phyloP scores from a whole-genome alignment of 2,329 filamentous ascomycete species.

The Neurospora crassa region DNA sequence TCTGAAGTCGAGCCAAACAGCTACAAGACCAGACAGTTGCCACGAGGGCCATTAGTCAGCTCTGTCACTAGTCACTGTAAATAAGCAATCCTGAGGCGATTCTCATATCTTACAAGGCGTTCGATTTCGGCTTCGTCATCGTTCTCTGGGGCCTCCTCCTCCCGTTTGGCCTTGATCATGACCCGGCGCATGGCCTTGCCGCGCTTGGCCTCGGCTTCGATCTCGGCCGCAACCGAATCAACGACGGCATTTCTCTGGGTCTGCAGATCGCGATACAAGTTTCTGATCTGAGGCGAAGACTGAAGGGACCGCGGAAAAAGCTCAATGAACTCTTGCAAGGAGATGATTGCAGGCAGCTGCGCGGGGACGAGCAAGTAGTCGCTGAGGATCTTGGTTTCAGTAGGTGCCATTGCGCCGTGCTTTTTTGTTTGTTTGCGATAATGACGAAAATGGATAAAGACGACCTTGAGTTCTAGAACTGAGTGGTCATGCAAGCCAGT shows the following conservation, averaged over 20 bases:
- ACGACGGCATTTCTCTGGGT: slow-evolving; percentile 60
- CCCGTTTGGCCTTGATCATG: slow-evolving; percentile 43
- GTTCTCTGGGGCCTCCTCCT: slow-evolving; percentile 42
- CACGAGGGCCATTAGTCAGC: not conserved
- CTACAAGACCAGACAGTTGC: slow-evolving; percentile 8
- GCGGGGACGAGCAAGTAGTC: slow-evolving; percentile 73
- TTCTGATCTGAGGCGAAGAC: slow-evolving; percentile 55
- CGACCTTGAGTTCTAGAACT: not conserved
- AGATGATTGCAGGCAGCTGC: slow-evolving; percentile 61
- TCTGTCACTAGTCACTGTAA: not conserved
- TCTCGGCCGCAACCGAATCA: slow-evolving; percentile 56
- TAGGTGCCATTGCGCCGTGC: slow-evolving; percentile 51
- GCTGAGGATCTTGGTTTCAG: slow-evolving; percentile 64
- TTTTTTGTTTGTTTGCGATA: not conserved
- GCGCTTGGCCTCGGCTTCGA: slow-evolving; percentile 53
- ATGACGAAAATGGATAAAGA: not conserved
- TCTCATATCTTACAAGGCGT: slow-evolving; percentile 41
- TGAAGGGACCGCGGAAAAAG: slow-evolving; percentile 64
- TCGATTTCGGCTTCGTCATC: slow-evolving; percentile 55
- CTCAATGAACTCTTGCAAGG: slow-evolving; percentile 64
- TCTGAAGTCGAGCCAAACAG: slow-evolving; percentile 47
- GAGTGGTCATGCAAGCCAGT: not conserved
- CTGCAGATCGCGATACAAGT: slow-evolving; percentile 72
- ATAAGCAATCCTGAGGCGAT: slow-evolving; percentile 20
- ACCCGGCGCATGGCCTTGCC: slow-evolving; percentile 50